A percentile compares a stretch with the other conserved stretches of the same genome.
These are phyloP conservation scores for Cordyceps cateniannulata DNA, from an alignment of 2,329 filamentous ascomycete species.

Conservation along the genomic window DNA sequence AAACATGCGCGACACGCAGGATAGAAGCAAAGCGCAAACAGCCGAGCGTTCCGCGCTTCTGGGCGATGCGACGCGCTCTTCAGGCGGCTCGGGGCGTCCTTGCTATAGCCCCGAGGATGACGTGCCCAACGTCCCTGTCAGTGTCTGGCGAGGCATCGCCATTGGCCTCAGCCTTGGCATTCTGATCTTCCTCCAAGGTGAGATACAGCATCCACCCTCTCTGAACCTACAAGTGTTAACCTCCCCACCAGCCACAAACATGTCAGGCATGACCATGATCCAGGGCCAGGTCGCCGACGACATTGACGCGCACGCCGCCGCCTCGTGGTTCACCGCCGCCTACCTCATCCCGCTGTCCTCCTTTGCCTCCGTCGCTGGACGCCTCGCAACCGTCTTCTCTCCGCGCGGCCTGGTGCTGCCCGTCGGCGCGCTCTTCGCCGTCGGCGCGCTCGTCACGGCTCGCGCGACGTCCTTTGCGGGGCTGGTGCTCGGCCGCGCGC, in stretches of 20 bases:
- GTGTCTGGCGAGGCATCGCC: background rate
- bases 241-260: slow-evolving; percentile 51
- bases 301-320: slow-evolving; percentile 64
- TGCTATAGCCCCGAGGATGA: background rate
- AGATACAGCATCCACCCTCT: background rate
- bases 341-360: slow-evolving; percentile 61
- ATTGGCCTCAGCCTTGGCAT: slow-evolving; percentile 7
- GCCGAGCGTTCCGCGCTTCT: background rate
- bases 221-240: background rate
- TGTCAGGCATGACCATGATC: slow-evolving; percentile 74
- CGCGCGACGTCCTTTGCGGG: slow-evolving; percentile 48
- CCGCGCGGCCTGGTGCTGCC: slow-evolving; percentile 58
- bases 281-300: slow-evolving; percentile 72
- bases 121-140: slow-evolving; percentile 1
- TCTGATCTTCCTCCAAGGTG: slow-evolving; percentile 55
- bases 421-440: slow-evolving; percentile 49
- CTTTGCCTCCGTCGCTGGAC: slow-evolving; percentile 62
- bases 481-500: slow-evolving; percentile 63
- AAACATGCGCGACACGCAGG: background rate
- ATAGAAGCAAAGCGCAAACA: background rate
- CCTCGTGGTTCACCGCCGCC: slow-evolving; percentile 74
- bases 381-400: slow-evolving; percentile 68
- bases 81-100: background rate
- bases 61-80: background rate
- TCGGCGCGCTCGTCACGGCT: slow-evolving; percentile 60